phyloP scores from a whole-genome alignment of 495 filamentous ascomycete species.

The Penicillium pulvis region DNA sequence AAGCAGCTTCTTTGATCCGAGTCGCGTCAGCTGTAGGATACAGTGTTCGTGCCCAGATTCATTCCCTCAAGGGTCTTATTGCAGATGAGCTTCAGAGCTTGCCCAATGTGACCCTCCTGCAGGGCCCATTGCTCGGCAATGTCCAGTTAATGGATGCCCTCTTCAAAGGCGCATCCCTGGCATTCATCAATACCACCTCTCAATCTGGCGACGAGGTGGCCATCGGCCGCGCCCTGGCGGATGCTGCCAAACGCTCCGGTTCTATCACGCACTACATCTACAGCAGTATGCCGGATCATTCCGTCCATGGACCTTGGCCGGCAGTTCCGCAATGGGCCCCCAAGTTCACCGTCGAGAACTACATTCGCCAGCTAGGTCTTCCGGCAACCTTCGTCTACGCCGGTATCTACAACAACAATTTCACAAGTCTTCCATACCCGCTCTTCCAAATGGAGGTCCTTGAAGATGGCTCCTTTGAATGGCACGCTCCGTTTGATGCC shows the following conservation, averaged over 20 bases:
- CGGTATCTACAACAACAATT: slow-evolving; percentile 99
- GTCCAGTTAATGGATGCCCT: slow-evolving; percentile 69
- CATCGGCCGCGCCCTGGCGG: slow-evolving; percentile 82
- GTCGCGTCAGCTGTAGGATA: slow-evolving; percentile 92
- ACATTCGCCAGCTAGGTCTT: slow-evolving; percentile 78
- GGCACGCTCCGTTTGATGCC: slow-evolving; percentile 92
- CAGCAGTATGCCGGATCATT: slow-evolving; percentile 95
- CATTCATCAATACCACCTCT: slow-evolving; percentile 98
- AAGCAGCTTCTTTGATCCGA: slow-evolving; percentile 90
- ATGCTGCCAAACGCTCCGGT: slow-evolving; percentile 82
- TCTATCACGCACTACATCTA: slow-evolving; percentile 88
- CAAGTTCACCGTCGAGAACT: slow-evolving; percentile 90
- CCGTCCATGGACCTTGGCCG: slow-evolving; percentile 74
- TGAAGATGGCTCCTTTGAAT: slow-evolving; percentile 81
- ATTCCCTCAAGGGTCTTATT: slow-evolving; percentile 78
- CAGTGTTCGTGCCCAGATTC: slow-evolving; percentile 83
- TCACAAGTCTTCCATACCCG: slow-evolving; percentile 89
- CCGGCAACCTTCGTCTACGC: slow-evolving; percentile 93
- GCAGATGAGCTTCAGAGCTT: slow-evolving; percentile 78
- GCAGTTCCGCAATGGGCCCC: slow-evolving; percentile 86
- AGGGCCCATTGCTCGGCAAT: slow-evolving; percentile 77
- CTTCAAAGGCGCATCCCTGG: slow-evolving; percentile 80
- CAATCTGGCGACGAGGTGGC: slow-evolving; percentile 87
- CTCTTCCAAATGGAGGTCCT: slow-evolving; percentile 91
- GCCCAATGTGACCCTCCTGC: slow-evolving; percentile 80